phyloP scores from a whole-genome alignment of 768 basidiomycete species.

The Agrocybe praecox region DNA sequence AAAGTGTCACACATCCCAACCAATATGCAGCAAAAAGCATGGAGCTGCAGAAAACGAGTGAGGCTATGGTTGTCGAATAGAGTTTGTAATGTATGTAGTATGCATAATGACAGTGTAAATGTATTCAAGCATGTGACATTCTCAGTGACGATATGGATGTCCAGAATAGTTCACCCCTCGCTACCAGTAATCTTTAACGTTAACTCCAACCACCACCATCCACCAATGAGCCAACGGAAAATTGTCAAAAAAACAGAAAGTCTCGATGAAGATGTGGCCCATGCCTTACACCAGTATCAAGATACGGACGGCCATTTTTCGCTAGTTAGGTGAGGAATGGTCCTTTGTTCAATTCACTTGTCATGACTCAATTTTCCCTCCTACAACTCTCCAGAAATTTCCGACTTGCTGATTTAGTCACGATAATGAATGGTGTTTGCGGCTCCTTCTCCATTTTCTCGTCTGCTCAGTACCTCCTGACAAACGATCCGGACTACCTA shows the following conservation, averaged over 20 bases:
- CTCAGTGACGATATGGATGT: conserved; percentile 83
- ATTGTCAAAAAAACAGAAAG: conserved; percentile 30
- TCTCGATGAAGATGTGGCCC: conserved; percentile 26
- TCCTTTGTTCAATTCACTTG: not conserved
- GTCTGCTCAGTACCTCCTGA: conserved; percentile 85
- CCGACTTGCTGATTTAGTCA: conserved; percentile 95
- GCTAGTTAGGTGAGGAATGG: conserved; percentile 76
- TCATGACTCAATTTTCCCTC: conserved; percentile 16
- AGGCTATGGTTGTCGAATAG: conserved; percentile 45
- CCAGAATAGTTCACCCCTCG: conserved; percentile 2
- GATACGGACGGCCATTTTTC: conserved; percentile 96
- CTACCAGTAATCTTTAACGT: conserved; percentile 1
- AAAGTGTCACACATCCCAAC: conserved; percentile 94
- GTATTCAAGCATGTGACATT: conserved; percentile 3
- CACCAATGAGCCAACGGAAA: conserved; percentile 55
- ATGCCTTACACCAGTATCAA: conserved; percentile 78
- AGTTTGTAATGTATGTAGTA: not conserved
- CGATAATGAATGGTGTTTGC: conserved; percentile 99
- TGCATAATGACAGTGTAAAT: not conserved
- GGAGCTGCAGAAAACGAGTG: conserved; percentile 51
- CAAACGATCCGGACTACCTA: conserved; percentile 77
- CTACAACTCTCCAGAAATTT: conserved; percentile 71
- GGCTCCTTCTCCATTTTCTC: conserved; percentile 95
- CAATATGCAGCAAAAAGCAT: conserved; percentile 80
- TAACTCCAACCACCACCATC: not conserved